Percentiles rank a stretch among this genome's conserved stretches.
Evolutionary conservation across 2,329 filamentous ascomycete species (phyloP).

Genomic region (Salinomyces thailandicus): DNA sequence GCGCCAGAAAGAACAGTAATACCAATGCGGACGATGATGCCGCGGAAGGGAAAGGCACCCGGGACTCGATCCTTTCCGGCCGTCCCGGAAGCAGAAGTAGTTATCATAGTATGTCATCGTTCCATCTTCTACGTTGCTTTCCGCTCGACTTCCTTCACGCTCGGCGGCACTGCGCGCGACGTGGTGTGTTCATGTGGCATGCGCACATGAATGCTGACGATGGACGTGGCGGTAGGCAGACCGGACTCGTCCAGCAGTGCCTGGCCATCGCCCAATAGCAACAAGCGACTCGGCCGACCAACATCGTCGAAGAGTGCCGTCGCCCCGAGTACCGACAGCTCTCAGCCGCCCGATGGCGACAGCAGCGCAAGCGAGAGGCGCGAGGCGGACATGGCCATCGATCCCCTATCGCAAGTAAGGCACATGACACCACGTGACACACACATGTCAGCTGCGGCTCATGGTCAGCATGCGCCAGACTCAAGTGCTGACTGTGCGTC

Average conservation of each 20-base stretch:
- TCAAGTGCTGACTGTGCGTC: conserved; percentile 10
- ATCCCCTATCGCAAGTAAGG: conserved; percentile 58
- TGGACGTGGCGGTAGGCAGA: too few species aligned
- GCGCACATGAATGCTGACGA: conserved; percentile 1
- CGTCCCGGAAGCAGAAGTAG: neutral
- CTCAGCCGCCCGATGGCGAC: conserved; percentile 6
- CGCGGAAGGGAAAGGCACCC: neutral
- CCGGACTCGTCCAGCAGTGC: conserved; percentile 3
- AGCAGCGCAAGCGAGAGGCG: conserved; percentile 9
- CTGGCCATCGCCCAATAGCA: conserved; percentile 4
- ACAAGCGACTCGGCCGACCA: conserved; percentile 6
- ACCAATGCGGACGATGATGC: neutral
- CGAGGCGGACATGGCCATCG: conserved; percentile 42
- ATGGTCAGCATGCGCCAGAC: conserved; percentile 3
- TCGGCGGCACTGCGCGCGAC: neutral
- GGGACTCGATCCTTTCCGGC: neutral
- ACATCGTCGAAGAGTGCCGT: too few species aligned
- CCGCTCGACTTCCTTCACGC: too few species aligned
- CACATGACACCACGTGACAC: conserved; percentile 1
- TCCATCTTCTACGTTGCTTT: neutral
- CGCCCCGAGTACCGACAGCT: too few species aligned
- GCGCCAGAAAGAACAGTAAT: neutral
- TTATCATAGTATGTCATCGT: neutral
- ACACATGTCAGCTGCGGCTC: neutral
- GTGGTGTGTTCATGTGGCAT: neutral